phyloP scores from a whole-genome alignment of 2,329 filamentous ascomycete genomes.

The Fusarium coffeatum region DNA sequence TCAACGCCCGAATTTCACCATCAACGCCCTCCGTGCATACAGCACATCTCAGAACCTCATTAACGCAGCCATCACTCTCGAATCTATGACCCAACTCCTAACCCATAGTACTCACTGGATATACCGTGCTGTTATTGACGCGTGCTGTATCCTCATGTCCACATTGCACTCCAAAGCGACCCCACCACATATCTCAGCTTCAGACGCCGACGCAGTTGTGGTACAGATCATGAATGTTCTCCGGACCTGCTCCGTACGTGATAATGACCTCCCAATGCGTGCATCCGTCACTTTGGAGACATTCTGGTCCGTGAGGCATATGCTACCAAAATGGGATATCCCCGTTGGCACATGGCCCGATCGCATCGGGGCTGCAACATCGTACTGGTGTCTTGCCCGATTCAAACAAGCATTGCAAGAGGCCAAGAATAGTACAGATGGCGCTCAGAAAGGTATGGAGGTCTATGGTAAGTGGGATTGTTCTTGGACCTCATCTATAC shows the following conservation, averaged over 20 bases:
- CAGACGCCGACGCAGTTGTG: constrained; percentile 49
- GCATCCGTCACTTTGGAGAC: constrained; percentile 61
- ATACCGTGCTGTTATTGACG: constrained; percentile 60
- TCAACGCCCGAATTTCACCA: constrained; percentile 53
- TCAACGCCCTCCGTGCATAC: constrained; percentile 60
- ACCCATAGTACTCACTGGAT: constrained; percentile 63
- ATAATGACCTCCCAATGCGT: constrained; percentile 62
- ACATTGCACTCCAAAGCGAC: constrained; percentile 59
- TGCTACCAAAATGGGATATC: constrained; percentile 55
- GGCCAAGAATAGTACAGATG: constrained; percentile 50
- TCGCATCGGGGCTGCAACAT: constrained; percentile 61
- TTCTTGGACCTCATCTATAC: not conserved
- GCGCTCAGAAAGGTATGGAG: constrained; percentile 48
- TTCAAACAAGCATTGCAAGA: constrained; percentile 59
- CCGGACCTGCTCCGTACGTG: constrained; percentile 58
- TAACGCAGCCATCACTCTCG: constrained; percentile 56
- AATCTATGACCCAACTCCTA: constrained; percentile 55
- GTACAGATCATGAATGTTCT: constrained; percentile 52
- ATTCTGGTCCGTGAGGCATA: constrained; percentile 58
- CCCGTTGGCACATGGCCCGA: constrained; percentile 57
- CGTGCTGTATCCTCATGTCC: constrained; percentile 59
- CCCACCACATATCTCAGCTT: constrained; percentile 48
- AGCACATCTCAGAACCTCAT: constrained; percentile 61
- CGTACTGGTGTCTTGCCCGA: constrained; percentile 61
- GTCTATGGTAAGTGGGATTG: constrained; percentile 45